Evolutionary conservation across 2,329 filamentous ascomycete species (phyloP).

Genomic region (Verticillium klebahnii): DNA sequence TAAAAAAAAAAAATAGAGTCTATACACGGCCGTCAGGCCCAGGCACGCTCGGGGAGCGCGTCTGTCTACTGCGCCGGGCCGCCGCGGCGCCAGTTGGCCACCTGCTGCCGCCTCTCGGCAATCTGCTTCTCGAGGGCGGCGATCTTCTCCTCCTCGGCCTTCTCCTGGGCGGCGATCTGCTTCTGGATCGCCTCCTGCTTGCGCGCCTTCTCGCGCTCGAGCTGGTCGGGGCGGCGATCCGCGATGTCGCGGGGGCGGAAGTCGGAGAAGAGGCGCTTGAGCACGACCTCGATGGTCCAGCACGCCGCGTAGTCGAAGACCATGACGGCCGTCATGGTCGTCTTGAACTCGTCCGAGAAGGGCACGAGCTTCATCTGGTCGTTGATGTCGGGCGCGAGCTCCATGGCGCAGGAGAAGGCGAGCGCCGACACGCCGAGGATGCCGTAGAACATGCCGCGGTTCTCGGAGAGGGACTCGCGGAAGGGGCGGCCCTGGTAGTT

Average conservation of each 20-base stretch:
- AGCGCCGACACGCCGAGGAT: conserved; percentile 85
- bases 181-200: conserved; percentile 52
- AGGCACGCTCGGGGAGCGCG: background rate
- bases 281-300: conserved; percentile 77
- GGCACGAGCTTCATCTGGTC: conserved; percentile 87
- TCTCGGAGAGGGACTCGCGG: conserved; percentile 92
- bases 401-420: conserved; percentile 90
- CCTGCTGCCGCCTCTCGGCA: conserved; percentile 42
- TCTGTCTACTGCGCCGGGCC: conserved; percentile 4
- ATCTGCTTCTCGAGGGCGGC: conserved; percentile 56
- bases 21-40: background rate
- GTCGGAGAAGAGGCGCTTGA: conserved; percentile 86
- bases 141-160: conserved; percentile 48
- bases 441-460: conserved; percentile 97
- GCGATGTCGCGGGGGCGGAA: conserved; percentile 94
- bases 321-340: conserved; percentile 81
- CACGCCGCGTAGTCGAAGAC: conserved; percentile 81
- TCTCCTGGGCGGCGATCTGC: conserved; percentile 48
- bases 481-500: conserved; percentile 99
- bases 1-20: background rate
- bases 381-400: conserved; percentile 94
- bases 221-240: conserved; percentile 77
- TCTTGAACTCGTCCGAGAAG: conserved; percentile 85
- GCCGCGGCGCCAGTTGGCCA: conserved; percentile 40
- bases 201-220: conserved; percentile 68